Conservation (phyloP, 1,284 basidiomycete genomes). For the Leccinum solheimii region DNA sequence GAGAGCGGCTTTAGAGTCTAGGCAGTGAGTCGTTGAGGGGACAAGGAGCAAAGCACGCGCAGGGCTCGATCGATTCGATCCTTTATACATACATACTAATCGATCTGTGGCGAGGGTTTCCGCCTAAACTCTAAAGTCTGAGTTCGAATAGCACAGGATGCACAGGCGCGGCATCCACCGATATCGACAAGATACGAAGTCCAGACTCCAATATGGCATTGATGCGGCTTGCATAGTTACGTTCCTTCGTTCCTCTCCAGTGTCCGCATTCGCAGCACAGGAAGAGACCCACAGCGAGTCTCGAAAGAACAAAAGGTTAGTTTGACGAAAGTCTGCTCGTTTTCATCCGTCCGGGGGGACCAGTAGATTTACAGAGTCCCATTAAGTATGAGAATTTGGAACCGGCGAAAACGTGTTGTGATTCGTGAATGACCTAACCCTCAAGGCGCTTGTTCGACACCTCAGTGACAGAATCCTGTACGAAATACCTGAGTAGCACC, state of each 20-base stretch:
- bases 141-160: constrained; percentile 7
- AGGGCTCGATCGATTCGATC: not conserved
- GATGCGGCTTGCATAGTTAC: no score
- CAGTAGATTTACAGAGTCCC: no score
- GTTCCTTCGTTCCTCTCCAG: not conserved
- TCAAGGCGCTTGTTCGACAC: no score
- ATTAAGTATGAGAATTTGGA: no score
- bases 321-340: not conserved
- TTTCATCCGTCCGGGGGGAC: no score
- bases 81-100: not conserved
- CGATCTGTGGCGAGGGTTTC: not conserved
- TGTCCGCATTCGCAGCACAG: not conserved
- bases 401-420: no score
- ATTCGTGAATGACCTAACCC: no score
- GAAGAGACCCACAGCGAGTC: not conserved
- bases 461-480: no score
- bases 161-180: not conserved
- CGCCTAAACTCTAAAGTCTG: not conserved
- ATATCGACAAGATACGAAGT: no score
- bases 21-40: not conserved
- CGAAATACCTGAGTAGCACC: no score
- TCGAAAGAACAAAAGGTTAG: constrained; percentile 4
- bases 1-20: not conserved
- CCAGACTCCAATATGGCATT: no score
- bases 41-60: not conserved